Evolutionary conservation across 1,139 yeast species (phyloP), one percentile per base, ranked within the genome.

Genomic region (Kurtzmaniella natalensis): DNA sequence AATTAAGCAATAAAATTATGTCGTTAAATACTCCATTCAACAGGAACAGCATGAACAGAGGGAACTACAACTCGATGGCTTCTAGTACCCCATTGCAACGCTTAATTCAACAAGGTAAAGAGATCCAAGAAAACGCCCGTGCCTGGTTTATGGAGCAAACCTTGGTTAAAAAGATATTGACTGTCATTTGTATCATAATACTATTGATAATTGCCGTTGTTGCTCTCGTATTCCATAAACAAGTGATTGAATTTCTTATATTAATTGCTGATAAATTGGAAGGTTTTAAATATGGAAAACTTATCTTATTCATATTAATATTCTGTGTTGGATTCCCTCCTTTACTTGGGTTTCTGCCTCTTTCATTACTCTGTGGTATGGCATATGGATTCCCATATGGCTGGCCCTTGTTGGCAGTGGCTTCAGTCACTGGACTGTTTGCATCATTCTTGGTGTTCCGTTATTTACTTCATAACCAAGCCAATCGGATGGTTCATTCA

Each of bases 311-410:
- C 41, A 18, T 58, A 5, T 50, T 67, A 40, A 51, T 68, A 8
- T 69, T 69, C 43, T 42, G 61, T 7, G 72, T 69, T 23, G 70
- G 72, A 0, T 88, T 92, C 64, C 98, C 98, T 3, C 98, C 97
- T 2, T 46, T 89, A 45, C 59, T 88, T 32, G 98, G 98, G 2
- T 89, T 81, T 57, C 72, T 92, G 3, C 71, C 83, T 9, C 59
- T 85, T 25, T 72, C 82, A 14, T 70, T 85, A 38, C 56, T 85
- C 10, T 66, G 80, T 7, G 98, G 97, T 2, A 79, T 87, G 76
- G 74, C 83, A 18, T 92, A 82, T 53, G 97, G 97, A 2, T 72
- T 85, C 43, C 76, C 81, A 2, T 53, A 62, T 34, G 97, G 96
- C 0, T 89, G 95, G 94, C 68, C 82, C 4, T 55, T 87, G 11